Conservation (phyloP, 192 early-diverging fungal species). For the Lunasporangiospora selenospora region DNA sequence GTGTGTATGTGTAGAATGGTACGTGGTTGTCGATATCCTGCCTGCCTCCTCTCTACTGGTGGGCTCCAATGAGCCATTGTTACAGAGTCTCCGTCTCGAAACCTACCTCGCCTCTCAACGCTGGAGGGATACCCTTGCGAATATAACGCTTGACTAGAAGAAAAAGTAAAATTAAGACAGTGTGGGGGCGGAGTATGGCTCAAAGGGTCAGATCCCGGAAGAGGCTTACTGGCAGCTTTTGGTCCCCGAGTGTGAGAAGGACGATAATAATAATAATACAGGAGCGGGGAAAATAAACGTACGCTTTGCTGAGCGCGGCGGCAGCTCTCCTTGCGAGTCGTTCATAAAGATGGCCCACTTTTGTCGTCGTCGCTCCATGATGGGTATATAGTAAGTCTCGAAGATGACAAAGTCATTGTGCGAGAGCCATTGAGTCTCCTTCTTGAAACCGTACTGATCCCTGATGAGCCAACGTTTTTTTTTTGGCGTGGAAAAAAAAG, state of each 20-base stretch:
- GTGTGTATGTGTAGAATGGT: too few relatives aligned
- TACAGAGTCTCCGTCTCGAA: too few relatives aligned
- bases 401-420: slow-evolving; percentile 54
- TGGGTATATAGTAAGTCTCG: slow-evolving; percentile 56
- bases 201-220: background rate
- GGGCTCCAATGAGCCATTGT: background rate
- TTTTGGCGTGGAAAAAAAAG: too few relatives aligned
- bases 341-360: slow-evolving; percentile 60
- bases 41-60: background rate
- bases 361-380: slow-evolving; percentile 51
- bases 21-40: too few relatives aligned
- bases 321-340: slow-evolving; percentile 51
- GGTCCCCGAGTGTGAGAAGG: background rate
- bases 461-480: slow-evolving; percentile 37
- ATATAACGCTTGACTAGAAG: slow-evolving; percentile 76
- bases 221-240: too few relatives aligned
- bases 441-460: slow-evolving; percentile 66
- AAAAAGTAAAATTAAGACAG: slow-evolving; percentile 1
- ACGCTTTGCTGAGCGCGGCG: slow-evolving; percentile 54
- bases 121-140: slow-evolving; percentile 79
- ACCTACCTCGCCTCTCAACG: slow-evolving; percentile 63
- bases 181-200: background rate
- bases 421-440: slow-evolving; percentile 56
- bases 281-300: background rate
- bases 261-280: background rate